Evolutionary conservation across 257 asterid genomes (phyloP).

Genomic region (Jasminum sambac): DNA sequence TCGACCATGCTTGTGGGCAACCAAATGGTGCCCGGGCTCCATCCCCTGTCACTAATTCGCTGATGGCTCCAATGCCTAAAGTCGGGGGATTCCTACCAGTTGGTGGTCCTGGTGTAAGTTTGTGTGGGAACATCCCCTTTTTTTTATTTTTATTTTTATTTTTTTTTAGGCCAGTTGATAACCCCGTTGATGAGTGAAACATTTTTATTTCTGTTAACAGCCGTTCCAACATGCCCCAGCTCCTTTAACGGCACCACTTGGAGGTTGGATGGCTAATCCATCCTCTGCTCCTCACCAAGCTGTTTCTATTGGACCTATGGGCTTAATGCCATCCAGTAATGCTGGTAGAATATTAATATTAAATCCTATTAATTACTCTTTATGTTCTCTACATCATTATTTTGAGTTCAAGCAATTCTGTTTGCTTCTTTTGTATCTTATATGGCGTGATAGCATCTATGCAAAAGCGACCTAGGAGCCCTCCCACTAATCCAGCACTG

Average conservation of each 20-base stretch:
- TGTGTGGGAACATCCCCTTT: not conserved
- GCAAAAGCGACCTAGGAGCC: constrained; percentile 61
- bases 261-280: constrained; percentile 58
- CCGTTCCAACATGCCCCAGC: constrained; percentile 48
- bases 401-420: constrained; percentile 14
- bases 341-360: constrained; percentile 36
- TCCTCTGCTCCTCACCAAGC: constrained; percentile 45
- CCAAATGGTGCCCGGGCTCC: constrained; percentile 39
- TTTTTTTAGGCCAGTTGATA: not conserved
- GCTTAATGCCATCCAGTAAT: constrained; percentile 47
- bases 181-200: constrained; percentile 10
- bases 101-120: constrained; percentile 56
- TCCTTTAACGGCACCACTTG: constrained; percentile 42
- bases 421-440: constrained; percentile 28
- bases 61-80: constrained; percentile 23
- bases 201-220: constrained; percentile 23
- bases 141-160: not conserved
- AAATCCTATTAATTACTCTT: not conserved
- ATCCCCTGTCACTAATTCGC: constrained; percentile 25
- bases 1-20: constrained; percentile 37
- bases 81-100: constrained; percentile 50
- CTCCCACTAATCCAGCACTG: constrained; percentile 50
- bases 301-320: constrained; percentile 44
- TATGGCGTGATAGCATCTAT: constrained; percentile 40
- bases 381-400: not conserved